Evolutionary conservation across 106 monocot genomes (phyloP), one percentile per base, ranked within the genome.

Genomic region (Alisma plantagoaquatica): DNA sequence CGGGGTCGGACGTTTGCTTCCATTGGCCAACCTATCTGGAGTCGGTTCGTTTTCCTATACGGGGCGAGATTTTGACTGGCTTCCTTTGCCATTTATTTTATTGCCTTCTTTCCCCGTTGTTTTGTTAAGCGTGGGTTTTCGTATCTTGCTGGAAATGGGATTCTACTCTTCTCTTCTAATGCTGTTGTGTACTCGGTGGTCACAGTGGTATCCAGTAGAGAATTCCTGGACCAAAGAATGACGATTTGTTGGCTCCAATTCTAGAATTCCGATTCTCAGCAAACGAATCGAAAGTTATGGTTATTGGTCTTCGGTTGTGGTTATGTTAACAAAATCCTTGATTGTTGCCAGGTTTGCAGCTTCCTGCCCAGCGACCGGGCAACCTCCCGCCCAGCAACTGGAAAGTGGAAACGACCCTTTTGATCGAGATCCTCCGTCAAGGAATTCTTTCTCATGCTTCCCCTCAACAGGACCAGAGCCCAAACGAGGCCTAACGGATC

Each of bases 401-500:
- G n/a, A n/a, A n/a, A n/a, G n/a, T n/a, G n/a, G n/a, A n/a, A n/a
- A n/a, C n/a, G n/a, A n/a, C n/a, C 41, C 5, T 8, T 58, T 31
- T 23, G 51, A 10, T 29, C 10, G 22, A 14, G 31, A 14, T 43
- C 16, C 18, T 5, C 31, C 5, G 10, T 15, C 26, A 50, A 23
- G 35, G 38, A 19, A 22, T 30, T 57, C 27, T 44, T 47, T 31
- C 27, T 21, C 47, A 83, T 83, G 79, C 56, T 74, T 31, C 65
- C 76, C 11, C 29, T 51, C 25, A 77, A 31, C 61, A 74, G 83
- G 71, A 72, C 41, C 59, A 80, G 77, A 49, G 41, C 61, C 54
- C 83, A 68, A 69, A 43, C 80, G 3, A 80, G 80, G 69, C 66
- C 68, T 23, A 55, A 56, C 49, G 71, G 71, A 60, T 61, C 80